These are phyloP conservation scores for Penicillium thymicola DNA, from an alignment of 2,329 filamentous ascomycete species.

Conservation along the genomic window DNA sequence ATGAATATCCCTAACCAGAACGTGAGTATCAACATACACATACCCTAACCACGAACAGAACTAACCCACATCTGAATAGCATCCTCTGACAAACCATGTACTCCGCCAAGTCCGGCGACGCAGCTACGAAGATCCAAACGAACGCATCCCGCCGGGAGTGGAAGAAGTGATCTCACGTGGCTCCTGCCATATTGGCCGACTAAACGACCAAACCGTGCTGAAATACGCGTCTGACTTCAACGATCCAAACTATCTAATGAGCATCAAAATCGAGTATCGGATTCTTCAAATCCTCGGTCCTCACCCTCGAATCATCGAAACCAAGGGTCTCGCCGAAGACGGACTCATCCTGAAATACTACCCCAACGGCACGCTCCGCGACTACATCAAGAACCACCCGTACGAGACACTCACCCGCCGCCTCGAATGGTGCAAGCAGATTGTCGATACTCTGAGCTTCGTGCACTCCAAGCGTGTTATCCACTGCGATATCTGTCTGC, in stretches of 20 bases:
- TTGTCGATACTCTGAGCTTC: slow-evolving; percentile 15
- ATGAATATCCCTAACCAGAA: background rate
- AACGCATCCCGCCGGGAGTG: slow-evolving; percentile 13
- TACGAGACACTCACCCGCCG: background rate
- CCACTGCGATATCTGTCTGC: slow-evolving; percentile 2
- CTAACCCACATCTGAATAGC: background rate
- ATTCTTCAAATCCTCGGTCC: slow-evolving; percentile 9
- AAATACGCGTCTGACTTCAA: slow-evolving; percentile 13
- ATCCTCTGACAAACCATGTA: accelerated
- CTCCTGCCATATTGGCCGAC: slow-evolving; percentile 5
- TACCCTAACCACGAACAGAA: background rate
- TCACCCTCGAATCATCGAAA: slow-evolving; percentile 12
- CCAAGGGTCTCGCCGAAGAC: slow-evolving; percentile 7
- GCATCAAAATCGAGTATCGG: slow-evolving; percentile 9
- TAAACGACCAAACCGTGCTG: slow-evolving; percentile 10
- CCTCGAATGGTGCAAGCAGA: slow-evolving; percentile 20
- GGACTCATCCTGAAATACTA: slow-evolving; percentile 15
- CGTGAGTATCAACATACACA: background rate
- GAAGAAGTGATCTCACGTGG: slow-evolving; percentile 12
- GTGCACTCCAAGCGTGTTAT: slow-evolving; percentile 13
- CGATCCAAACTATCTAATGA: background rate
- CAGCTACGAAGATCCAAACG: background rate
- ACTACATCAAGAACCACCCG: slow-evolving; percentile 4
- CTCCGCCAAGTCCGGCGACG: background rate
- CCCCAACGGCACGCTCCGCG: slow-evolving; percentile 8